A percentile compares a stretch with the other conserved stretches of the same genome.
These are phyloP conservation scores for Nakazawaea wyomingensis DNA, from an alignment of 805 yeast genomes.

Conservation along the genomic window DNA sequence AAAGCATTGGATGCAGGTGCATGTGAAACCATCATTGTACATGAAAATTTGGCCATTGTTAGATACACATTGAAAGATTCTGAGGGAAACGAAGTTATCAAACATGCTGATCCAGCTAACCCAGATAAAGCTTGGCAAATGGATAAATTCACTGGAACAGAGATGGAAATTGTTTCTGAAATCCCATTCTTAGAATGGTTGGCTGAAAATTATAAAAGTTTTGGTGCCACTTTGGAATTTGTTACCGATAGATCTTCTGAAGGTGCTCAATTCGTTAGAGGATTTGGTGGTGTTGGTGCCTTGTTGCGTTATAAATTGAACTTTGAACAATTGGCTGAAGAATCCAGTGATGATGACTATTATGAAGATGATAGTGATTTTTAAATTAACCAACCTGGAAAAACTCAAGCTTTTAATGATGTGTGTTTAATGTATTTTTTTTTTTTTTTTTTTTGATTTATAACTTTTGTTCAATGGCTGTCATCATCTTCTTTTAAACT, in stretches of 20 bases:
- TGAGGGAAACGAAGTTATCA: constrained; percentile 73
- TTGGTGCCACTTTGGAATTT: constrained; percentile 93
- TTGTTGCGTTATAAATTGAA: constrained; percentile 92
- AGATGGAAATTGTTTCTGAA: constrained; percentile 86
- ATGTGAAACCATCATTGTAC: constrained; percentile 86
- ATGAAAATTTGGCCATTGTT: constrained; percentile 81
- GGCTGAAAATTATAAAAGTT: constrained; percentile 91
- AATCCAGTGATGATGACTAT: constrained; percentile 82
- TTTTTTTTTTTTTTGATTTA: neutral
- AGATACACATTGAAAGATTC: constrained; percentile 81
- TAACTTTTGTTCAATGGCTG: neutral
- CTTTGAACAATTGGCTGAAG: constrained; percentile 91
- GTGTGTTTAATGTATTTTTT: constrained; percentile 6
- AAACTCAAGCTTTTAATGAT: constrained; percentile 4
- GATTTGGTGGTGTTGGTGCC: constrained; percentile 99
- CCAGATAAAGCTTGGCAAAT: constrained; percentile 70
- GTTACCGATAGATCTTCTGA: constrained; percentile 95
- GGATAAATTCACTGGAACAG: constrained; percentile 84
- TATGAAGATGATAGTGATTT: constrained; percentile 57
- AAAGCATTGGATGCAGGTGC: constrained; percentile 97
- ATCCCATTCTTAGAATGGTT: constrained; percentile 92
- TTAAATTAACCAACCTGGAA: constrained; percentile 9
- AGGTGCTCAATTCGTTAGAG: constrained; percentile 97
- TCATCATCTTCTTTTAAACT: neutral
- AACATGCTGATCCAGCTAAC: constrained; percentile 66